Percentiles rank a stretch among this genome's conserved stretches.
phyloP scores from a whole-genome alignment of 2,329 filamentous ascomycete genomes.

The Huntiella savannae region DNA sequence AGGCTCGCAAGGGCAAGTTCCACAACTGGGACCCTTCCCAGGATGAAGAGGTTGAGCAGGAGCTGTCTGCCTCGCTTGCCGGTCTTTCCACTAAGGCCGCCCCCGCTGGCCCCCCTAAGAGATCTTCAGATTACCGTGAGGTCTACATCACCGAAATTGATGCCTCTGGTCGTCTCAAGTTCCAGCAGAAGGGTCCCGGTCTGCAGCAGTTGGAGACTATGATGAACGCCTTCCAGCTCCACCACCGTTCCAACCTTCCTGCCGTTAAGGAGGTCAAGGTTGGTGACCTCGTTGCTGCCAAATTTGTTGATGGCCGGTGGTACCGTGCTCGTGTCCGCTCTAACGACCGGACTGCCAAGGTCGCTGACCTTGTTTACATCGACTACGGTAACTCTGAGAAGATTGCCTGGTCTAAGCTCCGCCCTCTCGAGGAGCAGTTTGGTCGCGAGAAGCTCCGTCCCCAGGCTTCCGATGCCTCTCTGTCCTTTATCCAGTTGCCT shows the following conservation, averaged over 20 bases:
- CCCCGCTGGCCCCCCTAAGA: conserved; percentile 37
- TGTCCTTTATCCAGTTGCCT: conserved; percentile 82
- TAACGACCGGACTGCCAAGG: conserved; percentile 79
- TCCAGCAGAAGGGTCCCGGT: conserved; percentile 76
- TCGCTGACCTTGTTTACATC: conserved; percentile 79
- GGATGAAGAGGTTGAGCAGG: conserved; percentile 46
- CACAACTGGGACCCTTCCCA: conserved; percentile 84
- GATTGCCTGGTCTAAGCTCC: conserved; percentile 65
- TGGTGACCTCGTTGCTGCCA: conserved; percentile 77
- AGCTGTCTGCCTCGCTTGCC: conserved; percentile 29
- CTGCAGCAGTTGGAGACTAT: conserved; percentile 69
- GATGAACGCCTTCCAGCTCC: conserved; percentile 80
- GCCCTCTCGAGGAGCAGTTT: conserved; percentile 66
- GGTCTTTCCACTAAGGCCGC: conserved; percentile 15
- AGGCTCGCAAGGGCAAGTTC: conserved; percentile 75
- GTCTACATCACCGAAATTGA: conserved; percentile 86
- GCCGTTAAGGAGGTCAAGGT: conserved; percentile 68
- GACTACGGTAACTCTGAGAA: conserved; percentile 94
- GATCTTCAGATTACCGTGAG: conserved; percentile 70
- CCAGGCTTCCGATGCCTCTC: conserved; percentile 69
- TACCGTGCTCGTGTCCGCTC: conserved; percentile 81
- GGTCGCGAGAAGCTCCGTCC: conserved; percentile 61
- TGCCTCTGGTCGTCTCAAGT: conserved; percentile 60
- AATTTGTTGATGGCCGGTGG: conserved; percentile 85
- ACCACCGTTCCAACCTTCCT: conserved; percentile 73